Evolutionary conservation across 2,329 filamentous ascomycete genomes (phyloP).

Genomic region (Tolypocladium cylindrosporum): DNA sequence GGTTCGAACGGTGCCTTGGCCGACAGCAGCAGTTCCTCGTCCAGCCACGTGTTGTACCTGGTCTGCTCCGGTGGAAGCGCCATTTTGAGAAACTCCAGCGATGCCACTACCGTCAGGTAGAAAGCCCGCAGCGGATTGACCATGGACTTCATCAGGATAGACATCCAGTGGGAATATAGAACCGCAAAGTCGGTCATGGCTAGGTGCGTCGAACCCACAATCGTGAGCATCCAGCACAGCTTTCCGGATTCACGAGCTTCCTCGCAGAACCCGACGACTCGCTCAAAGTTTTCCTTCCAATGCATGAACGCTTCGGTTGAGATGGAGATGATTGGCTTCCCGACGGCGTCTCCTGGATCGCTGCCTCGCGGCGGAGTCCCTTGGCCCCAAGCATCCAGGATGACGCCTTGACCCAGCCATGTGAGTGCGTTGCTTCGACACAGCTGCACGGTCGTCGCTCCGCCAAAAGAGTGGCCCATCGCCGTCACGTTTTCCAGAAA

Average conservation of each 20-base stretch:
- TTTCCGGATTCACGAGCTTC: slow-evolving; percentile 39
- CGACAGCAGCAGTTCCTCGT: slow-evolving; percentile 40
- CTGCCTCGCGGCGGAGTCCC: slow-evolving; percentile 35
- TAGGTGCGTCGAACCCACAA: slow-evolving; percentile 53
- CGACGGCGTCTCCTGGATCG: slow-evolving; percentile 30
- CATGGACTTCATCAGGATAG: slow-evolving; percentile 50
- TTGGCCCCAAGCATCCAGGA: slow-evolving; percentile 56
- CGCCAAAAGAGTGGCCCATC: slow-evolving; percentile 59
- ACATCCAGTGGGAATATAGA: slow-evolving; percentile 49
- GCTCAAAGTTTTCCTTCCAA: slow-evolving; percentile 54
- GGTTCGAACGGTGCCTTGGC: slow-evolving; percentile 24
- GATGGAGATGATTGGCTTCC: slow-evolving; percentile 50
- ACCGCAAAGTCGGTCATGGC: slow-evolving; percentile 58
- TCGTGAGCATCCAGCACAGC: slow-evolving; percentile 39
- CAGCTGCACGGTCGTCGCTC: slow-evolving; percentile 52
- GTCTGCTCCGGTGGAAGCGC: slow-evolving; percentile 38
- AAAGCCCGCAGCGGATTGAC: slow-evolving; percentile 53
- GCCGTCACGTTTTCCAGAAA: slow-evolving; percentile 47
- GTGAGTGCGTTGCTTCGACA: slow-evolving; percentile 41
- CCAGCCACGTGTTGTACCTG: slow-evolving; percentile 39
- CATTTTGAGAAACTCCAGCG: slow-evolving; percentile 50
- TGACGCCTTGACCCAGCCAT: slow-evolving; percentile 52
- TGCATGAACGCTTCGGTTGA: slow-evolving; percentile 63
- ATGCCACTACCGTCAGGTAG: slow-evolving; percentile 52
- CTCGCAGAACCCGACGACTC: slow-evolving; percentile 43